These are phyloP conservation scores for Trypanosoma brucei DNA, from an alignment of 208 protist genomes.

Conservation along the genomic window DNA sequence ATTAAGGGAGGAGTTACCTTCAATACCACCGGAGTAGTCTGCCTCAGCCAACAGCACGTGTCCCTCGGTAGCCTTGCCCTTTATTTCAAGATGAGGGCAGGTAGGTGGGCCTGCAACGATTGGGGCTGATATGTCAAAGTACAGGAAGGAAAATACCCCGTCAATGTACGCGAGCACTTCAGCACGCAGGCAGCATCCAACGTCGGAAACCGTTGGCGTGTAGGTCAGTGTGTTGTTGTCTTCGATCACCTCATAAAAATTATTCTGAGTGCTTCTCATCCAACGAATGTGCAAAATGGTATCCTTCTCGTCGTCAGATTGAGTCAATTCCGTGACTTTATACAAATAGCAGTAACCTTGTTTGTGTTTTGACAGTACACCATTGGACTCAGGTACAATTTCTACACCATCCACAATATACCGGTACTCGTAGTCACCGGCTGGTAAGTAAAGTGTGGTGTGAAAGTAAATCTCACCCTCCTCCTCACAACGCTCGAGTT, in stretches of 20 bases:
- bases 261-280: conserved; percentile 74
- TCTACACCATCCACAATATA: conserved; percentile 92
- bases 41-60: conserved; percentile 72
- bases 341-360: conserved; percentile 87
- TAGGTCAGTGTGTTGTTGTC: conserved; percentile 81
- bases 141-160: conserved; percentile 84
- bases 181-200: conserved; percentile 79
- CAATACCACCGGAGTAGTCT: conserved; percentile 83
- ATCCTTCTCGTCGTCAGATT: conserved; percentile 70
- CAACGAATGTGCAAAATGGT: conserved; percentile 91
- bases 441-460: conserved; percentile 88
- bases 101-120: conserved; percentile 71
- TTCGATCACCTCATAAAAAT: conserved; percentile 85
- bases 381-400: conserved; percentile 81
- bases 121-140: conserved; percentile 88
- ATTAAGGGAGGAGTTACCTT: conserved; percentile 78
- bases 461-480: conserved; percentile 84
- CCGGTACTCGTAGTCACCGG: conserved; percentile 90
- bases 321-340: conserved; percentile 67
- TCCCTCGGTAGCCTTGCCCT: conserved; percentile 72
- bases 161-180: conserved; percentile 89
- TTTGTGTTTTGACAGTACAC: conserved; percentile 80
- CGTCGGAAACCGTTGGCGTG: conserved; percentile 66
- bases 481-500: conserved; percentile 81
- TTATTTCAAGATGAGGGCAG: conserved; percentile 78